Base-by-base conservation (phyloP, 352 stramenopile species). In the Phytophthora cactorum region DNA sequence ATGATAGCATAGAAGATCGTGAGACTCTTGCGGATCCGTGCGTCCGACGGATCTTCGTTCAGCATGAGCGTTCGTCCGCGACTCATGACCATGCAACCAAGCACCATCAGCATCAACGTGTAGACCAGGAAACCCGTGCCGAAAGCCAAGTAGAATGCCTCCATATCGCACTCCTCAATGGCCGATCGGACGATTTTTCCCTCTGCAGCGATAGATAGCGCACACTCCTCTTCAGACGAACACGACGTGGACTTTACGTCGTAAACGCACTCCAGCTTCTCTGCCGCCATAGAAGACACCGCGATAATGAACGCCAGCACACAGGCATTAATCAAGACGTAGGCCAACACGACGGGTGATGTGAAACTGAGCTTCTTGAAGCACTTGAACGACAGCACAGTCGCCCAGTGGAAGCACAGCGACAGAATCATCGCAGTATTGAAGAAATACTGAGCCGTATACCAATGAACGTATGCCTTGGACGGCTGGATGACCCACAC, bases 1-100 rank as follows among this genome's bases (percentile, higher is more conserved):
- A 96, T 95, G 66, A 96, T 96, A 28, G 75, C 73, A 70, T 96
- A 96, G 59, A 96, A 96, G 31, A 95, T 96, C 47, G 88, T 94
- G 8, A 96, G 77, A 12, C 86, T 93, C 58, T 89, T 88, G 11
- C 88, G 85, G 44, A 96, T 96, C 6, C 84, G 84, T 9, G 84
- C 82, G 46, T 96, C 88, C 3, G 85, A 86, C 1, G 88, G 84
- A 47, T 94, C 88, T 73, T 96, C 88, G 39, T 93, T 93, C 39
- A 96, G 71, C 88, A 96, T 96, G 5, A 96, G 69, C 32, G 81
- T 87, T 22, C 88, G 84, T 39, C 88, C 88, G 22, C 86, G 82
- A 29, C 88, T 87, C 88, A 96, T 96, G 15, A 96, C 88, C 78
- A 93, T 92, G 56, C 88, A 94, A 3, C 88, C 88, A 32, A 96